Evolutionary conservation across 352 stramenopile species (phyloP), one percentile per base, ranked within the genome.

Genomic region (Pythium periplocum): DNA sequence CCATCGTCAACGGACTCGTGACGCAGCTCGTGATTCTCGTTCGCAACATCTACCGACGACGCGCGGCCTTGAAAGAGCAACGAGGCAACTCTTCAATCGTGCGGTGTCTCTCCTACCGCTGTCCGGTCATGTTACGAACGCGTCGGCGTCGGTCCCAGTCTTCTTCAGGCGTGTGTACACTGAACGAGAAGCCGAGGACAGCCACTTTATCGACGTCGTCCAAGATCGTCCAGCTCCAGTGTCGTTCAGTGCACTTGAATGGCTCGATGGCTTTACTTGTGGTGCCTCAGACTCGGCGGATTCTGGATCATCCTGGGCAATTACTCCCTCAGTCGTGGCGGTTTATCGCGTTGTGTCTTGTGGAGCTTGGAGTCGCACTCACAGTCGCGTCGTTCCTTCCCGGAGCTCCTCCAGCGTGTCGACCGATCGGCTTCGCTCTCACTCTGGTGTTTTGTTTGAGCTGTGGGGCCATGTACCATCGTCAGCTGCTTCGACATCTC

Each of bases 51-150:
- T 74, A 62, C 48, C 59, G 66, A 4, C 60, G 66, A 31, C 57
- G 64, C 5, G 48, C 35, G 1, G 48, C 57, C 1, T 32, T 57
- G 1, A 64, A 53, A 12, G 61, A 55, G 44, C 41, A 59, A 6
- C 55, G 38, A 2, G 51, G 39, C 33, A 61, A 69, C 43, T 42
- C 47, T 4, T 62, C 48, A 2, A 41, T 68, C 35, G 53, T 71
- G 37, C 47, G 59, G 30, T 75, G 59, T 57, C 50, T 66, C 43
- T 66, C 64, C 8, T 76, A 68, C 32, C 64, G 61, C 0, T 73
- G 61, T 32, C 49, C 53, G 2, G 57, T 71, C 2, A 54, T 49
- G 6, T 40, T 73, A 11, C 53, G 38, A 5, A 26, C 17, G 17
- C 17, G 17, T 26, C 17, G 17, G 17, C 17, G 17, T 26, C 17